Evolutionary conservation across 2,329 filamentous ascomycete species (phyloP), one percentile per base, ranked within the genome.

Genomic region (Periconia sp.): DNA sequence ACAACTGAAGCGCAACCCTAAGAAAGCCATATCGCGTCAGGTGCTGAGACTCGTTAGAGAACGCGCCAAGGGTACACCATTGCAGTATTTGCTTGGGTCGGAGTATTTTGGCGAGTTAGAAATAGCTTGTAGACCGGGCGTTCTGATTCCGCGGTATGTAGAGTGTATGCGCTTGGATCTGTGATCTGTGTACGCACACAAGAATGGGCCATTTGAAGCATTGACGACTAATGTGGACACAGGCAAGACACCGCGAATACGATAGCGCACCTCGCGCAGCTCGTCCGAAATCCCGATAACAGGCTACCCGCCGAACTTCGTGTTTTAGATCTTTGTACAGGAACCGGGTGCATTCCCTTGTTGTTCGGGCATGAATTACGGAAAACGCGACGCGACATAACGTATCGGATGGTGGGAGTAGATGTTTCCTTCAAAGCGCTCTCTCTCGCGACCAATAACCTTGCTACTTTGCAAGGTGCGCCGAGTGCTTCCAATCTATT

Each of bases 101-200:
- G 92, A 97, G 71, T 94, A 89, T 1, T 97, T 99, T 74, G 93
- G 92, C 0, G 77, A 85, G 5, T 75, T 97, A 15, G 88, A 96
- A 41, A 88, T 99, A 44, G 76, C 81, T 50, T 97, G 92, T 68
- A 79, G 78, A 27, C 83, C 80, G 11, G 90, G 90, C 2, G 92
- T 97, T 6, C 77, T 99, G 52, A 96, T 97, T 59, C 94, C 94
- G 35, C 83, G 93, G 78, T 86, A 61, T 15, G 75, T 58, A 1
- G 30, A n/a, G 18, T 27, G 23, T 27, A 27, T 27, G 23, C 23
- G 23, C 23, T 27, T 27, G 23, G 23, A 27, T 27, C 23, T 27
- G 8, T 27, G 23, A 27, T 3, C 17, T 13, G 30, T 18, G n/a
- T 9, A 27, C 20, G n/a, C n/a, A 44, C n/a, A 44, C 7, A 20